Evolutionary conservation across 2,329 filamentous ascomycete species (phyloP), one percentile per base, ranked within the genome.

Genomic region (Cryphonectria parasitica): DNA sequence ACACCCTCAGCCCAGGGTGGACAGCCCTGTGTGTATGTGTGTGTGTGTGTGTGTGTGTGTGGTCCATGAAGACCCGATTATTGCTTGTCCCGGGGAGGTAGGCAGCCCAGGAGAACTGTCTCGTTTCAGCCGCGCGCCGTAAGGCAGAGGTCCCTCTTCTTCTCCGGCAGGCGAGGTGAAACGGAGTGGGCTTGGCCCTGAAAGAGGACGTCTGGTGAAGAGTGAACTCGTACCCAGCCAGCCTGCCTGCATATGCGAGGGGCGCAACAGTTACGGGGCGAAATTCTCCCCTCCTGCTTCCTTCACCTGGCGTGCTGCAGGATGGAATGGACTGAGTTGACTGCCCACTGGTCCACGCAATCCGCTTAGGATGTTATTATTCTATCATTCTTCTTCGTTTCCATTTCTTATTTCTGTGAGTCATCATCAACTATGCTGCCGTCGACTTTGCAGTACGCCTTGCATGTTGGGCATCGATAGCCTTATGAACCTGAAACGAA

Each of bases 391-490:
- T 19, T n/a, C 19, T 36, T n/a, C 3, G 4, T n/a, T 4, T 22
- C 17, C 17, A 19, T 49, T n/a, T 49, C 17, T 19, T 22, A 11
- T n/a, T 19, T 19, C 31, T 61, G 43, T 65, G 63, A 65, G 63
- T 65, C 63, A 65, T 52, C 63, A 28, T 36, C 17, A 65, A 54
- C 4, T n/a, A 28, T 34, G 34, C 36, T 19, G 49, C n/a, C 64
- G 19, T 58, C 25, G 52, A 31, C 19, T 22, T 5, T 10, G 31
- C 13, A 41, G 49, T 39, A 11, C 3, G 31, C 22, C 36, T 39
- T 61, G 54, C 64, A 66, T 66, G 22, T 68, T 68, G 66, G 66
- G 66, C 66, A 68, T 41, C 66, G 45, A 68, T 39, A 10, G 34
- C 6, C 41, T 34, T 17, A 25, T 22, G 11, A 22, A 39, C 28